A percentile compares a stretch with the other conserved stretches of the same genome.
Conservation (phyloP, 257 asterid genomes). For the Nicotiana tabacum region DNA sequence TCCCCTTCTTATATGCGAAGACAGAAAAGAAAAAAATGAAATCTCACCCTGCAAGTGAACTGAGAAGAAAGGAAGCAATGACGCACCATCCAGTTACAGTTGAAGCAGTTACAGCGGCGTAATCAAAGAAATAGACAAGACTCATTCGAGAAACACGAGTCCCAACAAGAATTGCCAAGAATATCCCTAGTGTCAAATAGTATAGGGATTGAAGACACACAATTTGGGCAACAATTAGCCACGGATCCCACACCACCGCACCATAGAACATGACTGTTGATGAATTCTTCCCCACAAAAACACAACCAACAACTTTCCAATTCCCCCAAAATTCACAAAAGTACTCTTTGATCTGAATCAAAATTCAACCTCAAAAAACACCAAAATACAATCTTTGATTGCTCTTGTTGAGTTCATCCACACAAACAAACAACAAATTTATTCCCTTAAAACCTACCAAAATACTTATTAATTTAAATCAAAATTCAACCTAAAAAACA, state of each 20-base stretch:
- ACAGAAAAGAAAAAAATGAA: neutral
- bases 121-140: conserved; percentile 89
- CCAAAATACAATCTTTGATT: neutral
- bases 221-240: conserved; percentile 93
- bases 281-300: neutral
- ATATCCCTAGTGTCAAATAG: conserved; percentile 65
- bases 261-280: conserved; percentile 85
- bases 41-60: conserved; percentile 82
- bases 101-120: conserved; percentile 64
- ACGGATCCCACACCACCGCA: conserved; percentile 92
- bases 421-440: neutral
- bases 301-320: neutral
- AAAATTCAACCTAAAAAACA: neutral
- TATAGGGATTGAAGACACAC: conserved; percentile 77
- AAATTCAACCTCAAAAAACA: neutral
- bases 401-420: neutral
- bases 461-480: neutral
- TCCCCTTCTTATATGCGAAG: neutral
- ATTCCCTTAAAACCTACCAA: neutral
- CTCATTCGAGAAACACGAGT: conserved; percentile 86
- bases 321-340: neutral
- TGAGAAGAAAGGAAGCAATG: conserved; percentile 64
- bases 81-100: conserved; percentile 89
- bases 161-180: conserved; percentile 66
- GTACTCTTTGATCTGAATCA: neutral